A percentile compares a stretch with the other conserved stretches of the same genome.
These are phyloP conservation scores for Gossypioides kirkii DNA, from an alignment of 345 rosid genomes.

Conservation along the genomic window DNA sequence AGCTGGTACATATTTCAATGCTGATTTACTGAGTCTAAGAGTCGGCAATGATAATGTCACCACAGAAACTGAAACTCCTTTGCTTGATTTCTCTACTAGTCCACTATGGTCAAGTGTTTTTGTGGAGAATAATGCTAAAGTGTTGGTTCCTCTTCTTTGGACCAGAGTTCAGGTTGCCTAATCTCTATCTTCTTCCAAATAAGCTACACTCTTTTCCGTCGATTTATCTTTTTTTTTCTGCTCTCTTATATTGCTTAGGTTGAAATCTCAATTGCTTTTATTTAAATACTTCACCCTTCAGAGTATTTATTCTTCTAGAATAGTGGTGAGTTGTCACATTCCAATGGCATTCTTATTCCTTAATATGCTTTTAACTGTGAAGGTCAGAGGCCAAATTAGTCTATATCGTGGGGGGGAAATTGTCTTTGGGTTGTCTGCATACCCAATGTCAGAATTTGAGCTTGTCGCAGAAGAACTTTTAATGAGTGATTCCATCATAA, in stretches of 20 bases:
- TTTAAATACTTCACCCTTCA: not conserved
- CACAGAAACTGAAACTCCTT: slow-evolving; percentile 91
- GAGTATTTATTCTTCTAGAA: slow-evolving; percentile 1
- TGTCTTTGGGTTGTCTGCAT: slow-evolving; percentile 76
- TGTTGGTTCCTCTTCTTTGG: slow-evolving; percentile 92
- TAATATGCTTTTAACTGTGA: slow-evolving; percentile 22
- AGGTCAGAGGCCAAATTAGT: slow-evolving; percentile 97
- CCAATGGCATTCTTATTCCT: slow-evolving; percentile 6
- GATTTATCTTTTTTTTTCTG: not conserved
- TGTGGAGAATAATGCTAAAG: slow-evolving; percentile 90
- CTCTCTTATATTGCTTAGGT: not conserved
- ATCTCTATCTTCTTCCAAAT: slow-evolving; percentile 12
- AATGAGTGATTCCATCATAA: slow-evolving; percentile 92
- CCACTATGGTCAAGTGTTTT: slow-evolving; percentile 87
- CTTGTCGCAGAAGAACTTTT: slow-evolving; percentile 95
- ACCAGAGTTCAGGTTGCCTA: slow-evolving; percentile 83
- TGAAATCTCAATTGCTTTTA: not conserved
- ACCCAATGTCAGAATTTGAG: slow-evolving; percentile 95
- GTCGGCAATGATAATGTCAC: slow-evolving; percentile 80
- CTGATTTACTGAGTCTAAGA: slow-evolving; percentile 72
- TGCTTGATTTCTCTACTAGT: slow-evolving; percentile 81
- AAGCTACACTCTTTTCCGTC: slow-evolving; percentile 7
- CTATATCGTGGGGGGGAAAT: slow-evolving; percentile 80
- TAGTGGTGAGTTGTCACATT: not conserved
- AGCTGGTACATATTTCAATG: slow-evolving; percentile 94